Base-by-base conservation (phyloP, 202 grass and related monocot genomes). In the Eragrostis tef region DNA sequence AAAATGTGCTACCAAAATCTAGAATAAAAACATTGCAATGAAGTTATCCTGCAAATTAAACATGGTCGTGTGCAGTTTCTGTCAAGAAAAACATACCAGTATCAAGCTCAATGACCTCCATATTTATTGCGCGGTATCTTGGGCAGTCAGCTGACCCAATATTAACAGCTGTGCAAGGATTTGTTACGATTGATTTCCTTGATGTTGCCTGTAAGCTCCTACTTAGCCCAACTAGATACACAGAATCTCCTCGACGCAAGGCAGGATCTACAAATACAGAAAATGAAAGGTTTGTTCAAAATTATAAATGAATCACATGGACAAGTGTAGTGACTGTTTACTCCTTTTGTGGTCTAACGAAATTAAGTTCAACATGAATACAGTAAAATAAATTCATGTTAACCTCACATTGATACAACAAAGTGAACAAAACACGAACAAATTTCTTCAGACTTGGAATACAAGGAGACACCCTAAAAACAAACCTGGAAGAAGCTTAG, bases 1-100 rank as follows among this genome's bases (percentile, higher is more conserved):
- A 96, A 87, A 99, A 99, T 29, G 90, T 71, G 83, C 96, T 99
- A 70, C 96, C 96, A 86, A 99, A 99, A 95, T 99, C 90, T 99
- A 79, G 48, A 88, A 82, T 41, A 78, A 83, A 88, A 25, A 51
- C 4, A 71, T 52, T 59, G 57, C 10, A 78, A 74, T 78, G 59
- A 51, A 89, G 70, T 75, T 46, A 85, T 56, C 78, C 17, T 21
- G 1, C 41, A 68, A 63, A n/a, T 21, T 43, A 20, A 71, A 64
- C 47, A 78, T 57, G n/a, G 77, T 45, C 36, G 17, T 64, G 46
- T 62, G 15, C 47, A 60, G 13, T 79, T 34, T 58, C 77, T 64
- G 50, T 81, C 53, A 12, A 26, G 15, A 91, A 67, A 67, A 68
- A 77, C 77, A 70, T 91, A 96, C 96, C 96, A 63, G 96, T 99